Base-by-base conservation (phyloP, 768 basidiomycete species). In the Boletus pseudo-olivaceus region DNA sequence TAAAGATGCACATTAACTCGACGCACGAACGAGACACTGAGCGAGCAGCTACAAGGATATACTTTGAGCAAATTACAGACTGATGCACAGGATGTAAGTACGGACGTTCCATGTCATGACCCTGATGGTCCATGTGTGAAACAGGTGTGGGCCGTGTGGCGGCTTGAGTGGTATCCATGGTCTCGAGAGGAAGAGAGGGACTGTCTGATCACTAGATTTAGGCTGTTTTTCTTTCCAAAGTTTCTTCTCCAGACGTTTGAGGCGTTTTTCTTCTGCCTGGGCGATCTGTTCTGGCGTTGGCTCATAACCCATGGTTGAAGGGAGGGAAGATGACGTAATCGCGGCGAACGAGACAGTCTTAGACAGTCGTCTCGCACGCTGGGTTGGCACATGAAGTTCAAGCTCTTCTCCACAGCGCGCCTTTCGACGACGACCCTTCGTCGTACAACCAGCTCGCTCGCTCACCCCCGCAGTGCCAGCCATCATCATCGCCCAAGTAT, bases 81-180 rank as follows among this genome's bases (percentile, higher is more conserved):
- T 32, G 30, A 53, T 44, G 39, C n/a, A 48, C 26, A 20, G 35
- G 42, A 46, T 47, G 29, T 0, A 15, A 37, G 19, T 47, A 84
- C 88, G 58, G 54, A 93, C 88, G 75, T 93, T 93, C 90, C 90
- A 93, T 5, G 87, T 87, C 74, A 90, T 75, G 47, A 93, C 67
- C 64, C 76, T 88, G 56, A 84, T 54, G 27, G 58, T 14, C 34
- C 9, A 44, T n/a, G 51, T 7, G 23, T 23, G 44, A 20, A 3
- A 37, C 7, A 46, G 42, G 29, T 27, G n/a, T n/a, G n/a, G n/a
- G n/a, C n/a, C n/a, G n/a, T n/a, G n/a, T 2, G 45, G 47, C 4
- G 20, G 37, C 5, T 57, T 50, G 30, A 73, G 59, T 12, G 63
- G 58, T 41, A 73, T 37, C 80, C 81, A 82, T 54, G 38, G 61